phyloP scores from a whole-genome alignment of 2,329 filamentous ascomycete genomes.

The Talaromyces sp. region DNA sequence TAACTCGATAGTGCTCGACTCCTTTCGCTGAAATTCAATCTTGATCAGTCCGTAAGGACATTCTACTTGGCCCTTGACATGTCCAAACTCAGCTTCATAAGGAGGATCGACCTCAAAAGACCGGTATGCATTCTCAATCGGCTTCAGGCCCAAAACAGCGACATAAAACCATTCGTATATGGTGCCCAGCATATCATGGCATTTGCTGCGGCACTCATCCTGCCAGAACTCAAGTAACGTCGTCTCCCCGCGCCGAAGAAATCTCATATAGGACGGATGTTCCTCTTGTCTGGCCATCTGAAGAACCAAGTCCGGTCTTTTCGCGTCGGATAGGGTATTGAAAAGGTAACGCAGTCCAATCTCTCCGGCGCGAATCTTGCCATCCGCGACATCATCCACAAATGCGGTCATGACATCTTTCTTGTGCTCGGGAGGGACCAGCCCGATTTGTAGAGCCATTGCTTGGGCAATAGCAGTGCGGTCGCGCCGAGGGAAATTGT shows the following conservation, averaged over 20 bases:
- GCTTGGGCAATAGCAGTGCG: constrained; percentile 25
- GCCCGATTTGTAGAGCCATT: constrained; percentile 24
- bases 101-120: constrained; percentile 46
- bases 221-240: constrained; percentile 85
- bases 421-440: constrained; percentile 18
- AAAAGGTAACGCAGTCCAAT: constrained; percentile 27
- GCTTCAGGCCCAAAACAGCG: constrained; percentile 43
- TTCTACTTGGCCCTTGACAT: constrained; percentile 24
- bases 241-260: constrained; percentile 55
- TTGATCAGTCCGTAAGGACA: constrained; percentile 25
- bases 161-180: constrained; percentile 55
- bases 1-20: background rate
- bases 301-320: constrained; percentile 25
- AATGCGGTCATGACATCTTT: constrained; percentile 24
- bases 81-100: constrained; percentile 44
- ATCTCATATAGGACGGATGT: constrained; percentile 54
- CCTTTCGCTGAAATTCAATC: constrained; percentile 11
- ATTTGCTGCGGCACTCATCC: constrained; percentile 74
- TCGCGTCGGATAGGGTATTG: constrained; percentile 24
- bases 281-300: constrained; percentile 51
- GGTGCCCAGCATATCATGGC: constrained; percentile 54
- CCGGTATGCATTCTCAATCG: constrained; percentile 43
- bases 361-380: constrained; percentile 25
- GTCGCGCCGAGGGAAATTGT: constrained; percentile 20
- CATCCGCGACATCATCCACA: constrained; percentile 21